Evolutionary conservation across 2,329 filamentous ascomycete species (phyloP).

Genomic region (Fusarium sp.): DNA sequence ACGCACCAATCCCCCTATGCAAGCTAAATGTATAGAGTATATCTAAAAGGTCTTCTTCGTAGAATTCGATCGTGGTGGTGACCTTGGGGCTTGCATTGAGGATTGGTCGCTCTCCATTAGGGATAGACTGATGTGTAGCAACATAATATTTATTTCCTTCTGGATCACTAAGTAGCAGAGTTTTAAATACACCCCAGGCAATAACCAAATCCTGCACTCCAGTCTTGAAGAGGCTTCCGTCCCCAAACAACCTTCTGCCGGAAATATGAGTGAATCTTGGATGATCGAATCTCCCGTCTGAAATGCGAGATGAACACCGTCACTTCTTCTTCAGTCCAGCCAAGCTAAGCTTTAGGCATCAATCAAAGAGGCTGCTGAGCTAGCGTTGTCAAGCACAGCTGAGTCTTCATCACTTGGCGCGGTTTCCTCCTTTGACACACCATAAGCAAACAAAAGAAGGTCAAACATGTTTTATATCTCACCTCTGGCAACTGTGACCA

Average conservation of each 20-base stretch:
- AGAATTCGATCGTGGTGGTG: rapidly evolving
- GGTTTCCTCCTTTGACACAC: neutral
- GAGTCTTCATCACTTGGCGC: neutral
- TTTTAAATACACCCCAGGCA: rapidly evolving
- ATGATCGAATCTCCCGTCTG: neutral
- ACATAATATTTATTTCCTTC: rapidly evolving
- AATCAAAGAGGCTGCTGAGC: neutral
- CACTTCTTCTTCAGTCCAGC: neutral
- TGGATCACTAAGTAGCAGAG: too few species aligned
- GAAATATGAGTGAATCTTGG: constrained; percentile 7
- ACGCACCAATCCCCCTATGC: too few species aligned
- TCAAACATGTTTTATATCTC: rapidly evolving
- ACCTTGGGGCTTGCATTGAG: rapidly evolving
- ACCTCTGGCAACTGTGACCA: neutral
- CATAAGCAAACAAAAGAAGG: rapidly evolving
- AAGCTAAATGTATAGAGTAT: rapidly evolving
- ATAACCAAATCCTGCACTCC: rapidly evolving
- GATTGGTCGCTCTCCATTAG: rapidly evolving
- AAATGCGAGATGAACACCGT: neutral
- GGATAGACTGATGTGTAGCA: neutral
- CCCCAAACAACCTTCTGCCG: constrained; percentile 6
- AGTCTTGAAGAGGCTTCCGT: neutral
- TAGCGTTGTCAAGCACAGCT: neutral
- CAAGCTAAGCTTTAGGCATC: too few species aligned
- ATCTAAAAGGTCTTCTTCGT: too few species aligned